phyloP scores from a whole-genome alignment of 306 rosid species.

The Rubus idaeus region DNA sequence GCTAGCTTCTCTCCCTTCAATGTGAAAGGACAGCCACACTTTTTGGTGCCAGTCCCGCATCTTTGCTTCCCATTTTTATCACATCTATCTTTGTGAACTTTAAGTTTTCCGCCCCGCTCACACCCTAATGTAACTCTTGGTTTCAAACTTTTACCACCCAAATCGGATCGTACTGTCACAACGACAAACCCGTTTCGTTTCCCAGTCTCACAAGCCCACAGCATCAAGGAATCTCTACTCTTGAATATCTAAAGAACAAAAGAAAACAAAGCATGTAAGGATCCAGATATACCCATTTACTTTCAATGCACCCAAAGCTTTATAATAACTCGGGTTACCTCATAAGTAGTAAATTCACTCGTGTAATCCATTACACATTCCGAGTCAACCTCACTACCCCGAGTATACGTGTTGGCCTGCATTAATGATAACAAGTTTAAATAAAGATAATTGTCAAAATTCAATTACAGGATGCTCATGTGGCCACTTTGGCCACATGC shows the following conservation, averaged over 20 bases:
- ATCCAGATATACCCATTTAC: too few species aligned
- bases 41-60: constrained; percentile 28
- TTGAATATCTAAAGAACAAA: constrained; percentile 15
- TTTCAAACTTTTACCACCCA: constrained; percentile 26
- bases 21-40: constrained; percentile 32
- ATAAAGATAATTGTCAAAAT: not conserved
- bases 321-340: not conserved
- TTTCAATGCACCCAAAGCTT: too few species aligned
- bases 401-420: constrained; percentile 22
- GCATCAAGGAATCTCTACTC: constrained; percentile 29
- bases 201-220: constrained; percentile 30
- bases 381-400: constrained; percentile 19
- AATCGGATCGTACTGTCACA: constrained; percentile 28
- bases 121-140: constrained; percentile 36
- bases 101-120: constrained; percentile 29
- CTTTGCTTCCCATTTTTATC: constrained; percentile 1
- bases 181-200: constrained; percentile 33
- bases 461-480: not conserved
- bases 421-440: constrained; percentile 8
- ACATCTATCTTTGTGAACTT: constrained; percentile 16
- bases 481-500: not conserved
- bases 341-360: constrained; percentile 28
- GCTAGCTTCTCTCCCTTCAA: constrained; percentile 28
- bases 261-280: too few species aligned
- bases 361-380: constrained; percentile 33